phyloP scores from a whole-genome alignment of 345 rosid species.

The Citrus inodora region DNA sequence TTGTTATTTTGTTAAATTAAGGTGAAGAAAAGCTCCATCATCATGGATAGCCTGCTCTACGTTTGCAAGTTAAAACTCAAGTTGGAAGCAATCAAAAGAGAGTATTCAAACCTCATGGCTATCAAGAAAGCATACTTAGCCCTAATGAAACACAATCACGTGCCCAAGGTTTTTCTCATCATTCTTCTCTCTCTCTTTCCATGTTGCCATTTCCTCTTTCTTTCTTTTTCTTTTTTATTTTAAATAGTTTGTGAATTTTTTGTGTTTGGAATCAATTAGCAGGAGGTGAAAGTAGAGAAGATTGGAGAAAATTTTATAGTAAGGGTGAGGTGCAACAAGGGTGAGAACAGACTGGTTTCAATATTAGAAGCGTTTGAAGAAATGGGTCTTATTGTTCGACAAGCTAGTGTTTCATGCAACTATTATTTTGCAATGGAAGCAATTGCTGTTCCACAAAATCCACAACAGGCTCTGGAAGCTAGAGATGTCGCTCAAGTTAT shows the following conservation, averaged over 20 bases:
- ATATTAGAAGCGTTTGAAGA: slow-evolving; percentile 68
- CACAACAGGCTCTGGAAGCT: slow-evolving; percentile 23
- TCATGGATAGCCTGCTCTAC: slow-evolving; percentile 44
- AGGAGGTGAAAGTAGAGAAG: slow-evolving; percentile 69
- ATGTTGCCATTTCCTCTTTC: not conserved
- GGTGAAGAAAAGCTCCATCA: slow-evolving; percentile 41
- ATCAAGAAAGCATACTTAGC: slow-evolving; percentile 33
- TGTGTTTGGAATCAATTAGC: slow-evolving; percentile 9
- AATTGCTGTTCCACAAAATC: slow-evolving; percentile 45
- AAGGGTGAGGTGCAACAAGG: slow-evolving; percentile 42
- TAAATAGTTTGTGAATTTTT: not conserved
- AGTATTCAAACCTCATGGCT: slow-evolving; percentile 37
- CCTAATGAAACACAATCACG: slow-evolving; percentile 26
- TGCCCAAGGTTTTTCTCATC: slow-evolving; percentile 48
- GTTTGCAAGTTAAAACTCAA: slow-evolving; percentile 54
- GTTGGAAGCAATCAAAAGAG: slow-evolving; percentile 50
- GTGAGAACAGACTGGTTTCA: slow-evolving; percentile 45
- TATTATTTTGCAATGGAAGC: slow-evolving; percentile 64
- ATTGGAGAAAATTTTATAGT: slow-evolving; percentile 42
- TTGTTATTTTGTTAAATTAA: slow-evolving; percentile 17
- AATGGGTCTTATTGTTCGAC: slow-evolving; percentile 53
- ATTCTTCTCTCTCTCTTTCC: slow-evolving; percentile 6
- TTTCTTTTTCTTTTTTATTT: not conserved
- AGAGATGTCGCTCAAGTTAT: slow-evolving; percentile 41
- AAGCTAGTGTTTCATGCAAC: slow-evolving; percentile 55